These are phyloP conservation scores for Meyerozyma carpophila DNA, from an alignment of 1,139 yeast genomes.

Conservation along the genomic window DNA sequence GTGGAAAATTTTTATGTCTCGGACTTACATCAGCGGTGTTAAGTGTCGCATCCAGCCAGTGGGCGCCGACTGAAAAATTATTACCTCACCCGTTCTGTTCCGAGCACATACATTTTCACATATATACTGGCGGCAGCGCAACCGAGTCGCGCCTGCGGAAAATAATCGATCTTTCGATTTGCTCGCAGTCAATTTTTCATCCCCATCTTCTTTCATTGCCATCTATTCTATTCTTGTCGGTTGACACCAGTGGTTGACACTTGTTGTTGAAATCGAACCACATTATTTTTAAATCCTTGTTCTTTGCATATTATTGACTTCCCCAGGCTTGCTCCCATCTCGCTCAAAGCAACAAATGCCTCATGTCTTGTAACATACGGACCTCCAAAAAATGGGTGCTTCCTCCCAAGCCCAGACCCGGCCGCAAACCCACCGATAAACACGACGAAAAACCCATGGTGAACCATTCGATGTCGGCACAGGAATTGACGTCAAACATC, in stretches of 20 bases:
- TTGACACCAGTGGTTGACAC: no score
- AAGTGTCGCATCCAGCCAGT: constrained; percentile 2
- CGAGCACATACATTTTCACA: neutral
- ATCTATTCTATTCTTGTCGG: neutral
- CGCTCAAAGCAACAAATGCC: neutral
- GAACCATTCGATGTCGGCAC: neutral
- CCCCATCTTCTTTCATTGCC: neutral
- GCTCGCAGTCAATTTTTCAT: neutral
- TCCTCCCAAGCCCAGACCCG: constrained; percentile 21
- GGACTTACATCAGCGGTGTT: constrained; percentile 2
- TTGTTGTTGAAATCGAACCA: no score
- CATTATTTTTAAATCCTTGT: no score
- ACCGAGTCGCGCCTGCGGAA: neutral
- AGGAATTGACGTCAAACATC: constrained; percentile 13
- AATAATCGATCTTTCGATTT: no score
- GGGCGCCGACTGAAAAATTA: neutral
- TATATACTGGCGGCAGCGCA: neutral
- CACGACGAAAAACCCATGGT: neutral
- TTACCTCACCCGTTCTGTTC: constrained; percentile 1
- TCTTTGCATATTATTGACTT: no score
- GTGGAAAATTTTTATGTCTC: neutral
- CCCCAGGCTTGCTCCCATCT: neutral
- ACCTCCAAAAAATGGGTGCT: constrained; percentile 22
- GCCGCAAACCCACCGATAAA: constrained; percentile 13
- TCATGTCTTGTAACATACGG: constrained; percentile 3